Conservation (phyloP, 2,329 filamentous ascomycete species). For the Gyromitra esculenta region DNA sequence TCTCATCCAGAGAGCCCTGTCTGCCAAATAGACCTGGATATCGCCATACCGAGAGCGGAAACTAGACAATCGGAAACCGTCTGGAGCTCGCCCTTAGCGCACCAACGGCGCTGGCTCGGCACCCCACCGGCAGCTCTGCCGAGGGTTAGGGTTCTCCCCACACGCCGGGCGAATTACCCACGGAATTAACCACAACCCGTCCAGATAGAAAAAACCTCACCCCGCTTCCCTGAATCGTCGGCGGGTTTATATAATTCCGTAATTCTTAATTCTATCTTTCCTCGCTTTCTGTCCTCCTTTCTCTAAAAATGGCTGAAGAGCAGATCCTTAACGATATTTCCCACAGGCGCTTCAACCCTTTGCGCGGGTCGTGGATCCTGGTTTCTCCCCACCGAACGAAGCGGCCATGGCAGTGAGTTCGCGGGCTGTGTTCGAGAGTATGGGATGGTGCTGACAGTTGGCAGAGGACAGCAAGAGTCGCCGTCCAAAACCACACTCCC, state of each 20-base stretch:
- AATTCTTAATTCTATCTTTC: neutral
- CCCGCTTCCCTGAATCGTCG: neutral
- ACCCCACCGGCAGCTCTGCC: conserved; percentile 18
- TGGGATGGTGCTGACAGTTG: conserved; percentile 19
- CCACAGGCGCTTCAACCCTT: conserved; percentile 90
- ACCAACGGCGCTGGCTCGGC: neutral
- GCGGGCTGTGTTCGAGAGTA: neutral
- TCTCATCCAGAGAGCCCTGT: neutral
- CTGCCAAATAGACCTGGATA: neutral
- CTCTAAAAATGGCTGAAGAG: conserved; percentile 27
- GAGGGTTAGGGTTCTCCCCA: conserved; percentile 27
- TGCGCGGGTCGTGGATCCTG: conserved; percentile 89
- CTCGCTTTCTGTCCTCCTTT: no score
- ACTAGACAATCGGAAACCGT: neutral
- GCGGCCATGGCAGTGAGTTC: conserved; percentile 92
- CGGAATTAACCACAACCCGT: neutral
- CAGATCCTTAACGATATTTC: conserved; percentile 90
- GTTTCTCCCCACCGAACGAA: conserved; percentile 97
- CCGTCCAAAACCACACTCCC: conserved; percentile 76
- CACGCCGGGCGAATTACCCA: conserved; percentile 14
- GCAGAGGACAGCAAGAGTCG: conserved; percentile 79
- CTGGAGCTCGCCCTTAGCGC: neutral
- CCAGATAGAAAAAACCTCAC: neutral
- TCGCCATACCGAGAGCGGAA: neutral
- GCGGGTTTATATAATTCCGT: neutral